Conservation (phyloP, 2,329 filamentous ascomycete genomes). For the Aspergillus aculeatus region DNA sequence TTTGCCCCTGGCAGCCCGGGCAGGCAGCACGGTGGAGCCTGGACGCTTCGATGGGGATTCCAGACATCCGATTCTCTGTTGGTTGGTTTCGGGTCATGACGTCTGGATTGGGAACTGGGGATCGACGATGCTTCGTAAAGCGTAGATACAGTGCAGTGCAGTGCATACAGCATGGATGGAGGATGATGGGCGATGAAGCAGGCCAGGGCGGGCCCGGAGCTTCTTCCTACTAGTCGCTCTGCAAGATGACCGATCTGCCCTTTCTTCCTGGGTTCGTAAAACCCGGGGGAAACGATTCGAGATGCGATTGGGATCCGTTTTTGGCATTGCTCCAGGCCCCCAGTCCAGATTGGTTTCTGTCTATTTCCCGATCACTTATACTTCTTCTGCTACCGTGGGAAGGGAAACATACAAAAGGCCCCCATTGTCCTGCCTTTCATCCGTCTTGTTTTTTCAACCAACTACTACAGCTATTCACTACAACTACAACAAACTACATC, state of each 20-base stretch:
- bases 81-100: background rate
- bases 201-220: background rate
- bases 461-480: background rate
- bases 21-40: constrained; percentile 7
- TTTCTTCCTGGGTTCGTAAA: background rate
- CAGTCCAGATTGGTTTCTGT: constrained; percentile 10
- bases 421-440: constrained; percentile 1
- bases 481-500: background rate
- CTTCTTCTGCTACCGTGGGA: constrained; percentile 9
- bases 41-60: constrained; percentile 13
- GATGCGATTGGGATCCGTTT: background rate
- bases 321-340: constrained; percentile 4
- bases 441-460: constrained; percentile 9
- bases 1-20: constrained; percentile 15
- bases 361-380: constrained; percentile 5
- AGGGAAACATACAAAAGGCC: constrained; percentile 17
- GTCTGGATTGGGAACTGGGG: background rate
- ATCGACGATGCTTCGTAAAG: constrained; percentile 2
- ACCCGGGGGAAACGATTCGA: constrained; percentile 10
- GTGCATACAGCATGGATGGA: background rate
- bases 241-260: constrained; percentile 20
- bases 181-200: too few species aligned
- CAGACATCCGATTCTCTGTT: constrained; percentile 5
- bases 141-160: background rate
- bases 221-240: constrained; percentile 5